phyloP scores from a whole-genome alignment of 2,329 filamentous ascomycete genomes.

The Aspergillus transmontanensis region DNA sequence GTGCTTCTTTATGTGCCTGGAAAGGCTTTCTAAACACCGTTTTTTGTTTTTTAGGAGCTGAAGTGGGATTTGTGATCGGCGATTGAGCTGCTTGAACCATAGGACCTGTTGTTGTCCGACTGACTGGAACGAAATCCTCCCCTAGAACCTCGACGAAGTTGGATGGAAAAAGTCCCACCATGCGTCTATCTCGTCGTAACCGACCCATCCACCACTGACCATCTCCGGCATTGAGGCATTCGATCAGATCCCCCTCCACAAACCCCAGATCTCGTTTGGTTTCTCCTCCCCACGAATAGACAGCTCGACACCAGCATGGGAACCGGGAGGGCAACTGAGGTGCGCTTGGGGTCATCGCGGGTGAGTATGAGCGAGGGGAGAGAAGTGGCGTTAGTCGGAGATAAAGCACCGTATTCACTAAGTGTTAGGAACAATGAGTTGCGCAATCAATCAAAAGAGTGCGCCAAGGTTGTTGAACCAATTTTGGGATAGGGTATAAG shows the following conservation, averaged over 20 bases:
- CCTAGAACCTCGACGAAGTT: slow-evolving; percentile 95
- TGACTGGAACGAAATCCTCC: slow-evolving; percentile 75
- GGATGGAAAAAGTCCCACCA: slow-evolving; percentile 90
- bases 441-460: background rate
- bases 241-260: slow-evolving; percentile 95
- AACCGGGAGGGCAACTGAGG: slow-evolving; percentile 71
- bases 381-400: background rate
- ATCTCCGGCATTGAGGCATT: slow-evolving; percentile 96
- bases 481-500: background rate
- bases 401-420: background rate
- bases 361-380: background rate
- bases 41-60: slow-evolving; percentile 60
- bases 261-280: slow-evolving; percentile 94
- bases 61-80: slow-evolving; percentile 46
- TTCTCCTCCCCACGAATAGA: slow-evolving; percentile 95
- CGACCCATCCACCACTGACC: slow-evolving; percentile 98
- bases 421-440: background rate
- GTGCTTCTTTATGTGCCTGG: slow-evolving; percentile 60
- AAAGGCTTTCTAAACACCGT: slow-evolving; percentile 66
- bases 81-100: slow-evolving; percentile 57
- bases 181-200: slow-evolving; percentile 82
- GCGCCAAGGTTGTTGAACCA: background rate
- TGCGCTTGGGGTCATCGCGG: slow-evolving; percentile 49
- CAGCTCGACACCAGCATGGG: slow-evolving; percentile 86
- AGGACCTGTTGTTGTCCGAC: slow-evolving; percentile 50